Evolutionary conservation across 257 asterid genomes (phyloP).

Genomic region (Paulownia fortunei): DNA sequence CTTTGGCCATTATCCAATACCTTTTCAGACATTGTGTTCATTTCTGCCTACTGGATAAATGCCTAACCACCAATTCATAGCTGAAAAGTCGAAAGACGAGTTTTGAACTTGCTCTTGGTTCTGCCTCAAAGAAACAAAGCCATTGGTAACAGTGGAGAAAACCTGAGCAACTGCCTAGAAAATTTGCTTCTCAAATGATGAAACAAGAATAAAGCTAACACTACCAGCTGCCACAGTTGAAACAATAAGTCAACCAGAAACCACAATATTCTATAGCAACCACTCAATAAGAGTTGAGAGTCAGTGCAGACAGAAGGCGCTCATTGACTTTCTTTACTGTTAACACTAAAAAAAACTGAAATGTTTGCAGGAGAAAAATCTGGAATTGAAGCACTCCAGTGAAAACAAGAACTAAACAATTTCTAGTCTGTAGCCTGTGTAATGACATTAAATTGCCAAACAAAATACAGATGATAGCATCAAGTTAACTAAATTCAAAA

Average conservation of each 20-base stretch:
- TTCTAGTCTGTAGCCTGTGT: background rate
- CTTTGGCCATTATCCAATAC: slow-evolving; percentile 72
- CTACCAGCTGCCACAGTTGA: slow-evolving; percentile 4
- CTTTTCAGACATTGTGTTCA: slow-evolving; percentile 72
- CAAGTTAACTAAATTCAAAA: background rate
- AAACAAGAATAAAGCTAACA: slow-evolving; percentile 4
- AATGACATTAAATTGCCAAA: background rate
- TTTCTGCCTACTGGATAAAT: slow-evolving; percentile 59
- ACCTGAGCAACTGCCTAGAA: slow-evolving; percentile 40
- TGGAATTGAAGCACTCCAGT: background rate
- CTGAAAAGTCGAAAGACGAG: slow-evolving; percentile 42
- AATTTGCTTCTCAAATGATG: background rate
- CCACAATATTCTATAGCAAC: background rate
- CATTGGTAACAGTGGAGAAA: slow-evolving; percentile 44
- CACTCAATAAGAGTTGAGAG: background rate
- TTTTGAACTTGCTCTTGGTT: slow-evolving; percentile 37
- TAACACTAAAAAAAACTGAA: background rate
- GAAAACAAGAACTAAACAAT: background rate
- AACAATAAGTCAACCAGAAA: background rate
- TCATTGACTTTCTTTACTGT: background rate
- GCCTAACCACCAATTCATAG: slow-evolving; percentile 52
- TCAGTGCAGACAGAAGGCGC: background rate
- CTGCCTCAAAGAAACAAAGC: slow-evolving; percentile 49
- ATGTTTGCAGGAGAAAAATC: background rate
- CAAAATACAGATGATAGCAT: slow-evolving; percentile 1